Evolutionary conservation across 257 asterid species (phyloP).

Genomic region (Ophiorrhiza pumila): DNA sequence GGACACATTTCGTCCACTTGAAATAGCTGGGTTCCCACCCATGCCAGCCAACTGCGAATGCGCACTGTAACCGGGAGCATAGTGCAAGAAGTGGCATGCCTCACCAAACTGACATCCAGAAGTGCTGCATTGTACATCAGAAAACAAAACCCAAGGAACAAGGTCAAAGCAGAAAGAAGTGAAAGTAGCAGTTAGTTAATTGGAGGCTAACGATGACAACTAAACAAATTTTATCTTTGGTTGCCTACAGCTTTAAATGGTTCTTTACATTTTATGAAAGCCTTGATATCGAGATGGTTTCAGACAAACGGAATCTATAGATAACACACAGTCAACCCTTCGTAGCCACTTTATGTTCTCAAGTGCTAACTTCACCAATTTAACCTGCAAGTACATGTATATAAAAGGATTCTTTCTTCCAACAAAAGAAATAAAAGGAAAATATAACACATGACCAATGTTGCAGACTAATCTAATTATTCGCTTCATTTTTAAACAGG

Average conservation of each 20-base stretch:
- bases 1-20: constrained; percentile 36
- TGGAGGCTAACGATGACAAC: neutral
- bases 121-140: constrained; percentile 43
- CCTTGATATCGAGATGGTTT: no score
- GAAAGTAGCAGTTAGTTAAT: neutral
- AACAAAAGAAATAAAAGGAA: neutral
- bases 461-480: neutral
- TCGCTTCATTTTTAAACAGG: neutral
- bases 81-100: constrained; percentile 83
- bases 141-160: constrained; percentile 3
- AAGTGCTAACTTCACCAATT: neutral
- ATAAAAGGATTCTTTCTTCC: neutral
- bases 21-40: constrained; percentile 49
- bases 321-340: neutral
- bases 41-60: constrained; percentile 55
- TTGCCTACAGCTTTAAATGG: neutral
- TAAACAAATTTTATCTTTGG: neutral
- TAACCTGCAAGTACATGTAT: neutral
- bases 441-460: neutral
- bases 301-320: no score
- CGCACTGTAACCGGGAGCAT: constrained; percentile 73
- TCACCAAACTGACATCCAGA: constrained; percentile 69
- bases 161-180: neutral
- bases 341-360: neutral
- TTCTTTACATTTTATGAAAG: neutral